phyloP scores from a whole-genome alignment of 2,329 filamentous ascomycete genomes.

The Fusarium odoratissimum region DNA sequence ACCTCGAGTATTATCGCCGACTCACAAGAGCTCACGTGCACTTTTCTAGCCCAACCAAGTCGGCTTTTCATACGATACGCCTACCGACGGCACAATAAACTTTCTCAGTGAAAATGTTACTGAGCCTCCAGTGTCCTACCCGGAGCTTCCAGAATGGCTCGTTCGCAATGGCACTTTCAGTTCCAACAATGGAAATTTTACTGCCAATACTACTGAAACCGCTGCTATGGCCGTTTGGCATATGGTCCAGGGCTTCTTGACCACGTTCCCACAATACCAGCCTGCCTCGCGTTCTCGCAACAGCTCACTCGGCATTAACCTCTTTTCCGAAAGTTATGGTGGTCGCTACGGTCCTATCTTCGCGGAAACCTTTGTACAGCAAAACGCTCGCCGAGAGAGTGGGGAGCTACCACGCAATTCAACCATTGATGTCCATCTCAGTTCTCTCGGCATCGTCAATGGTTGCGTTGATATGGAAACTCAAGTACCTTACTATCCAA shows the following conservation, averaged over 20 bases:
- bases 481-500: conserved; percentile 67
- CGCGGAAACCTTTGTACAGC: conserved; percentile 67
- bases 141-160: conserved; percentile 45
- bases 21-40: conserved; percentile 15
- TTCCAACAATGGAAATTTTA: conserved; percentile 59
- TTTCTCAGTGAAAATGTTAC: conserved; percentile 55
- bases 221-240: conserved; percentile 73
- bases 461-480: conserved; percentile 74
- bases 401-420: conserved; percentile 60
- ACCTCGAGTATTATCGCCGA: not conserved
- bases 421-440: conserved; percentile 69
- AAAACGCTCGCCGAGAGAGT: conserved; percentile 68
- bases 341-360: conserved; percentile 77
- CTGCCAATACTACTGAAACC: conserved; percentile 66
- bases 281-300: conserved; percentile 54
- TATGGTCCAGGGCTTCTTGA: conserved; percentile 71
- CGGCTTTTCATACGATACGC: conserved; percentile 74
- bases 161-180: conserved; percentile 74
- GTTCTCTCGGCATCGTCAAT: conserved; percentile 76
- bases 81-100: conserved; percentile 69
- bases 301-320: conserved; percentile 66
- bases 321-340: conserved; percentile 77
- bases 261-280: conserved; percentile 68
- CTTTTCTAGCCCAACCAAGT: conserved; percentile 73
- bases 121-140: conserved; percentile 39